A percentile compares a stretch with the other conserved stretches of the same genome.
Conservation (phyloP, 164 flowering plant genomes). For the Chimonanthus praecox region DNA sequence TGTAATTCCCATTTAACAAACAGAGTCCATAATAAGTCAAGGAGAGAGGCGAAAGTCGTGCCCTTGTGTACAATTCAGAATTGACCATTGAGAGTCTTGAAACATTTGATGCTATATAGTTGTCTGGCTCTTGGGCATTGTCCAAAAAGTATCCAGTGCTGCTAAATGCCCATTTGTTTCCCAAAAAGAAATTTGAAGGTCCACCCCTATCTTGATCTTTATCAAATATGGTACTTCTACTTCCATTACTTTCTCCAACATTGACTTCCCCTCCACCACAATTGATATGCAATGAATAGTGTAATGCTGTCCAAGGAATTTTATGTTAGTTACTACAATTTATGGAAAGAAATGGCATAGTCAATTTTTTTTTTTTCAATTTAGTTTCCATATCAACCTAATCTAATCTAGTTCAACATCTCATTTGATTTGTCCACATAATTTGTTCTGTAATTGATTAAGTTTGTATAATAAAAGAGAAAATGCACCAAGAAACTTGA, state of each 20-base stretch:
- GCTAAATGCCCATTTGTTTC: conserved; percentile 53
- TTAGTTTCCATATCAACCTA: not conserved
- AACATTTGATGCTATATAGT: conserved; percentile 16
- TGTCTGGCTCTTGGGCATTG: conserved; percentile 15
- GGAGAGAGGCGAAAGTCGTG: conserved; percentile 52
- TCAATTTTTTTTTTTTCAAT: not conserved
- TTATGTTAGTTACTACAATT: not conserved
- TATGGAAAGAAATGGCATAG: not conserved
- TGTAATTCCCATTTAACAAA: conserved; percentile 48
- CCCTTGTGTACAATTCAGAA: conserved; percentile 31
- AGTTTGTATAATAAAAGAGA: no score
- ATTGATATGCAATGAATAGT: conserved; percentile 51
- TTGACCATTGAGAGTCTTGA: conserved; percentile 21
- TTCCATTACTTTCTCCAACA: conserved; percentile 9
- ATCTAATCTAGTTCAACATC: not conserved
- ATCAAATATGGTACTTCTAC: conserved; percentile 24
- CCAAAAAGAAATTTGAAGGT: conserved; percentile 30
- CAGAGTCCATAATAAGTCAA: conserved; percentile 63
- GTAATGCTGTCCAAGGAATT: conserved; percentile 28
- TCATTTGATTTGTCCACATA: not conserved
- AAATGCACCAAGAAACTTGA: no score
- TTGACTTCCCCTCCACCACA: conserved; percentile 61
- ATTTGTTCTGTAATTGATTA: no score
- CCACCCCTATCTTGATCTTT: conserved; percentile 54
- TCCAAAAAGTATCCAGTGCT: conserved; percentile 66